A percentile compares a stretch with the other conserved stretches of the same genome.
phyloP scores from a whole-genome alignment of 768 basidiomycete genomes.

The Imleria badia region DNA sequence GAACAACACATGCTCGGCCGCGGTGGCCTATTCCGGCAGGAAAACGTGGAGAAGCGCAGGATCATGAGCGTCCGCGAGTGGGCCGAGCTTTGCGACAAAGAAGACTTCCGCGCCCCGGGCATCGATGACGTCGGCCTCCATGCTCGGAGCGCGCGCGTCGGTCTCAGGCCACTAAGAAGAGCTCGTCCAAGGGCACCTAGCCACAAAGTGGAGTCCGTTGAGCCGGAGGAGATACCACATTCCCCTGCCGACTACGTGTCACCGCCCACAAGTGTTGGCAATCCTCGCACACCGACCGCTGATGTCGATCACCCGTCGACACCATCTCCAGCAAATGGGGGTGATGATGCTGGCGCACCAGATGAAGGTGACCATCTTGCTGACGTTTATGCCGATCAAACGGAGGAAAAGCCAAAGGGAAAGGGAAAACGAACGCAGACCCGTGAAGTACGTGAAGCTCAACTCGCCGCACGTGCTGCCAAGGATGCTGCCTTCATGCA shows the following conservation, averaged over 20 bases:
- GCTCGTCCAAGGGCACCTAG: conserved; percentile 43
- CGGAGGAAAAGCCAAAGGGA: conserved; percentile 36
- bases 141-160: conserved; percentile 39
- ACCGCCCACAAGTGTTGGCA: conserved; percentile 27
- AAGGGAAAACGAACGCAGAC: conserved; percentile 46
- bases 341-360: conserved; percentile 12
- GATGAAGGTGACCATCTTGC: conserved; percentile 14
- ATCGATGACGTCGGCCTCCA: conserved; percentile 63
- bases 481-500: conserved; percentile 59
- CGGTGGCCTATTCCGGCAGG: conserved; percentile 83
- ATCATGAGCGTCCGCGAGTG: conserved; percentile 86
- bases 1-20: conserved; percentile 90
- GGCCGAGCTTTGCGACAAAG: conserved; percentile 72
- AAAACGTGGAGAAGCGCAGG: conserved; percentile 87
- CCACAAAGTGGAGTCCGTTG: conserved; percentile 42
- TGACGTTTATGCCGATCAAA: conserved; percentile 19
- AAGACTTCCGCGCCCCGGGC: conserved; percentile 74
- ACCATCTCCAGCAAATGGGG: conserved; percentile 6
- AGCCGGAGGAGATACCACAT: conserved; percentile 36
- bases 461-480: conserved; percentile 45
- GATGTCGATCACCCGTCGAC: conserved; percentile 7
- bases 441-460: conserved; percentile 46
- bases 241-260: conserved; percentile 23
- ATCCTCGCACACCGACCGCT: conserved; percentile 22
- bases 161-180: conserved; percentile 38